Percentiles rank a stretch among this genome's conserved stretches.
Conservation (phyloP, 805 yeast species). For the Tetrapisispora nanseiensis region DNA sequence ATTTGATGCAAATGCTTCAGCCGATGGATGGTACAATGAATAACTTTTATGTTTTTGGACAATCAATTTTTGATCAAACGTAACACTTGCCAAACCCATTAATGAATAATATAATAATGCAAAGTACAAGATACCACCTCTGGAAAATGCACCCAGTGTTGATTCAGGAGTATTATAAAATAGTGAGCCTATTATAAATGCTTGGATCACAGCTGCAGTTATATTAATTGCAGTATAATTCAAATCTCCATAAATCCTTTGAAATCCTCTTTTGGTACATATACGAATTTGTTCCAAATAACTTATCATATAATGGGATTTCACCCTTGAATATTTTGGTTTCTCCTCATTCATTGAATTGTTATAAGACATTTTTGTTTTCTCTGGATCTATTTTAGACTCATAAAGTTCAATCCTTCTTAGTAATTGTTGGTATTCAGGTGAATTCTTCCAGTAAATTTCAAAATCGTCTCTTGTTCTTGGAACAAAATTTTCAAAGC, state of each 20-base stretch:
- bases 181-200: conserved; percentile 54
- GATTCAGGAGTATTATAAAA: conserved; percentile 42
- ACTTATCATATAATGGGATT: conserved; percentile 22
- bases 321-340: conserved; percentile 15
- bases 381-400: conserved; percentile 22
- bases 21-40: conserved; percentile 66
- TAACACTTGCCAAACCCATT: conserved; percentile 40
- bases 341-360: conserved; percentile 25
- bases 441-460: conserved; percentile 35
- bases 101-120: conserved; percentile 44
- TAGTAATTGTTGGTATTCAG: conserved; percentile 30
- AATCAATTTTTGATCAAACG: conserved; percentile 47
- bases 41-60: conserved; percentile 64
- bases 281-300: conserved; percentile 40
- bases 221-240: conserved; percentile 34
- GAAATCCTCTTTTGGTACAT: conserved; percentile 43
- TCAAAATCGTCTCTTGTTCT: conserved; percentile 50
- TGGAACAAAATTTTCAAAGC: conserved; percentile 43
- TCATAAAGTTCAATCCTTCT: conserved; percentile 35
- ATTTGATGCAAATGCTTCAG: conserved; percentile 59
- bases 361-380: conserved; percentile 29
- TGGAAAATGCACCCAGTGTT: conserved; percentile 51
- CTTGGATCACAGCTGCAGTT: conserved; percentile 36
- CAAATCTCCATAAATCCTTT: conserved; percentile 48
- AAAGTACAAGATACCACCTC: conserved; percentile 58